Conservation (phyloP, 208 protist genomes). For the Leishmania guyanensis region DNA sequence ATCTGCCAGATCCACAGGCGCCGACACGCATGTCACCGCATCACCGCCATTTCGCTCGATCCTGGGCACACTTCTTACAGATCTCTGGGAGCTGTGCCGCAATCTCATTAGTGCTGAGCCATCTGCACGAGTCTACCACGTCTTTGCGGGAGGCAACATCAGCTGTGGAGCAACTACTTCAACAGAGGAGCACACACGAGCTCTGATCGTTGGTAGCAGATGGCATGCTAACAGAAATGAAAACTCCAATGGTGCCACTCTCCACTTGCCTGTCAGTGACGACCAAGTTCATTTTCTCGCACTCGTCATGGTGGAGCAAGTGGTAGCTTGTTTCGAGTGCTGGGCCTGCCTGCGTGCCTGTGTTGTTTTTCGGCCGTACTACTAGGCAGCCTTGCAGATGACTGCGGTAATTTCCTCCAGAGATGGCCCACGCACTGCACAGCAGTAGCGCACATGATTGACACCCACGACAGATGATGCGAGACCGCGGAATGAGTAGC, state of each 20-base stretch:
- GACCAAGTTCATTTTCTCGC: background rate
- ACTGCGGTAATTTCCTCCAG: slow-evolving; percentile 3
- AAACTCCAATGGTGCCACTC: background rate
- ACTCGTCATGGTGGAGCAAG: background rate
- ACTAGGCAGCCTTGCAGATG: slow-evolving; percentile 17
- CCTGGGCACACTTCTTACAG: background rate
- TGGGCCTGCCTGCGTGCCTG: background rate
- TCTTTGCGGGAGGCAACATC: background rate
- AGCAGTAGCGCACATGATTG: background rate
- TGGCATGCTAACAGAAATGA: background rate
- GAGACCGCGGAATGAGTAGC: background rate
- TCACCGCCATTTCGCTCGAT: background rate
- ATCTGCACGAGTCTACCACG: background rate
- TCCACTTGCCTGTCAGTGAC: background rate
- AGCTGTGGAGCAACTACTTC: slow-evolving; percentile 13
- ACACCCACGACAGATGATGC: background rate
- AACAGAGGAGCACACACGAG: slow-evolving; percentile 10
- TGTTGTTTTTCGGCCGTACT: slow-evolving; percentile 3
- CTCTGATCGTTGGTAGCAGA: background rate
- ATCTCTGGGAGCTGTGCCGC: background rate
- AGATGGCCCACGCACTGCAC: slow-evolving; percentile 10
- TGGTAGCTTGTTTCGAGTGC: background rate
- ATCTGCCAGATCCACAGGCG: background rate
- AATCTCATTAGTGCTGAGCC: background rate
- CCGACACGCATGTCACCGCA: background rate